Evolutionary conservation across 345 rosid species (phyloP).

Genomic region (Pistacia integerrima): DNA sequence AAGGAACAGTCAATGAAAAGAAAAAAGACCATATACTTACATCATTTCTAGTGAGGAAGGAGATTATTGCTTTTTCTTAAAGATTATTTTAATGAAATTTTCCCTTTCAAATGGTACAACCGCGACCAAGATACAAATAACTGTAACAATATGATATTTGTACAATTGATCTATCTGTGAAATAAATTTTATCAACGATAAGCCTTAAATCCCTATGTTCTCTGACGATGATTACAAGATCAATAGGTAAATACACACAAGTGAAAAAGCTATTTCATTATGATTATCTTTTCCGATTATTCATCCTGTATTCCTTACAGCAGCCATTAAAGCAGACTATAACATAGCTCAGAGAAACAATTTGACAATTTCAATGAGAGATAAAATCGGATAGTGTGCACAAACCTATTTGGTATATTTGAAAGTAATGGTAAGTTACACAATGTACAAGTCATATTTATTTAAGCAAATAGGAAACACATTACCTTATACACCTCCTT

Average conservation of each 20-base stretch:
- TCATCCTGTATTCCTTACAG: not conserved
- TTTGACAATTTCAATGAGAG: conserved; percentile 1
- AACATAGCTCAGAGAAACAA: not conserved
- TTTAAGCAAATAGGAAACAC: conserved; percentile 1
- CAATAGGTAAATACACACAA: not conserved
- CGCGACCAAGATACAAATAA: not conserved
- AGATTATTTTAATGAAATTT: not conserved
- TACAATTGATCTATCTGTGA: not conserved
- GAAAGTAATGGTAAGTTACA: conserved; percentile 2
- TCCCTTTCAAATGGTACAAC: not conserved
- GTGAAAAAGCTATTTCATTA: no score
- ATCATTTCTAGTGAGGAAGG: not conserved
- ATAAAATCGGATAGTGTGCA: conserved; percentile 12
- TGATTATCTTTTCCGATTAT: not conserved
- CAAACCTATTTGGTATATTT: not conserved
- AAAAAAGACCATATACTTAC: not conserved
- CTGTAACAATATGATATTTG: not conserved
- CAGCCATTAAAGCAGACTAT: not conserved
- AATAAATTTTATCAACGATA: not conserved
- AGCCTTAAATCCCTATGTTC: not conserved
- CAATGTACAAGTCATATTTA: not conserved
- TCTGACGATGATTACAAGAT: not conserved
- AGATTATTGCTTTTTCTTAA: not conserved
- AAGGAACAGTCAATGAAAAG: not conserved
- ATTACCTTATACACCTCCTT: conserved; percentile 13